These are phyloP conservation scores for Byssochlamys sp. DNA, from an alignment of 2,329 filamentous ascomycete genomes.

Conservation along the genomic window DNA sequence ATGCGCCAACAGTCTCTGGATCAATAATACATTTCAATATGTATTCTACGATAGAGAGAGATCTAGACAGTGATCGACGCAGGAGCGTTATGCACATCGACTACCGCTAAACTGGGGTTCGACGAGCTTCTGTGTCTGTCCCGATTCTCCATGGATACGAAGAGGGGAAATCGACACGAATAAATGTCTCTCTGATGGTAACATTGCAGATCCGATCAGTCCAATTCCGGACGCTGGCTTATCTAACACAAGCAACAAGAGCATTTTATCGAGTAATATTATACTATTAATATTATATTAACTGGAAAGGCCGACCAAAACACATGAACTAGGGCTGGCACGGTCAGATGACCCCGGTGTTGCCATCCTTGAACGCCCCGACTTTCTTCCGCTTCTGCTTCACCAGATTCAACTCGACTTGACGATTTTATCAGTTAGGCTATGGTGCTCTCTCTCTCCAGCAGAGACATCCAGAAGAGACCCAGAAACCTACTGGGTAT, in stretches of 20 bases:
- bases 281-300: neutral
- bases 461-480: neutral
- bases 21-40: neutral
- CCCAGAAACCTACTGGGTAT: neutral
- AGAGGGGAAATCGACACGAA: neutral
- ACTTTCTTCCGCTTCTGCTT: neutral
- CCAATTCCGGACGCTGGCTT: neutral
- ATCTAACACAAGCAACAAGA: neutral
- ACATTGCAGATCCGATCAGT: neutral
- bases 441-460: neutral
- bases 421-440: neutral
- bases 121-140: neutral
- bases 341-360: neutral
- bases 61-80: neutral
- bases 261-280: neutral
- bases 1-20: neutral
- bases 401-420: neutral
- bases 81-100: neutral
- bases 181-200: neutral
- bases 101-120: neutral
- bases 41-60: neutral
- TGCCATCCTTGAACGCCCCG: neutral
- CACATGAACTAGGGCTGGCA: neutral
- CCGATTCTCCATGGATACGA: neutral
- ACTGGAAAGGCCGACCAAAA: neutral